Evolutionary conservation across 2,329 filamentous ascomycete genomes (phyloP), one percentile per base, ranked within the genome.

Genomic region (Akanthomyces lecanii): DNA sequence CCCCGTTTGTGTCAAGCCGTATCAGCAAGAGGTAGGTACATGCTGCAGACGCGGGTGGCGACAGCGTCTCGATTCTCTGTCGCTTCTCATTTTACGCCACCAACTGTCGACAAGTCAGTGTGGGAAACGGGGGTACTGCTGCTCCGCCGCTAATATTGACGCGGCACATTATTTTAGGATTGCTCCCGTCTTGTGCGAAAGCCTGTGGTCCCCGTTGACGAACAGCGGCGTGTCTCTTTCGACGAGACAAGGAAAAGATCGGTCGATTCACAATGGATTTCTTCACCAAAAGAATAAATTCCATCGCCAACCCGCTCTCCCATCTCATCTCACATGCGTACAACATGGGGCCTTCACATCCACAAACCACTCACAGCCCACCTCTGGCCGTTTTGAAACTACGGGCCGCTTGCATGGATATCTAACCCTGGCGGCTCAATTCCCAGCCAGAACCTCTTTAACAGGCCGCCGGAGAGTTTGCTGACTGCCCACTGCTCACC

Each of bases 351-450:
- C 47, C 23, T 33, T 18, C 58, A 45, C 21, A 7, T 25, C 11
- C 38, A 3, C 16, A 3, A 2, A 18, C 18, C 21, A 21, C 21
- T 21, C 21, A 21, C 21, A 21, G 21, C 21, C 21, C 21, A 21
- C 21, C 23, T 51, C 33, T 47, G n/a, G 48, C 48, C 48, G 58
- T 61, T 61, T 58, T 48, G 44, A 36, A 50, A 59, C 44, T 45
- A 50, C 50, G 44, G 56, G 56, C 45, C 45, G 23, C 56, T 18
- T 11, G 25, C 50, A 44, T 18, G 25, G 50, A 42, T 47, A 42
- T 47, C 21, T n/a, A 23, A 23, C 23, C 28, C 28, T 25, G 14
- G 23, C 33, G 50, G 45, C 33, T 60, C 57, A 51, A 6, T 38
- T 23, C 3, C 23, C 47, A 59, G 47, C 47, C 14, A 48, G 47